phyloP scores from a whole-genome alignment of 176 grass and related monocot genomes.

The Zea mays region Zm-B73-REFERENCE-NAM-5.0 NC_050096.1:203619001-203619500 shows the following conservation, averaged over 20 bases:
- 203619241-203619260: conserved; percentile 75
- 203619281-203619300: conserved; percentile 66
- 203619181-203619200: conserved; percentile 74
- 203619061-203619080: conserved; percentile 63
- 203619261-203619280: conserved; percentile 68
- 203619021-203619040: conserved; percentile 60
- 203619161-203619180: conserved; percentile 54
- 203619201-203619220: conserved; percentile 66
- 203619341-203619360: conserved; percentile 56
- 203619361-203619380: conserved; percentile 52
- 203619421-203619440: conserved; percentile 57
- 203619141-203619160: conserved; percentile 61
- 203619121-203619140: conserved; percentile 61
- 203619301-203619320: conserved; percentile 70
- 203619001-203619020: conserved; percentile 66
- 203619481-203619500: conserved; percentile 65
- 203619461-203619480: conserved; percentile 46
- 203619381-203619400: conserved; percentile 52
- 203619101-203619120: conserved; percentile 79
- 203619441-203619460: conserved; percentile 59
- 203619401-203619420: conserved; percentile 76
- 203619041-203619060: conserved; percentile 63
- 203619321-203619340: conserved; percentile 47
- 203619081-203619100: conserved; percentile 77
- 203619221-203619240: conserved; percentile 55